Evolutionary conservation across 78 protist genomes (phyloP), one percentile per base, ranked within the genome.

Genomic region (Dictyostelium citrinum): DNA sequence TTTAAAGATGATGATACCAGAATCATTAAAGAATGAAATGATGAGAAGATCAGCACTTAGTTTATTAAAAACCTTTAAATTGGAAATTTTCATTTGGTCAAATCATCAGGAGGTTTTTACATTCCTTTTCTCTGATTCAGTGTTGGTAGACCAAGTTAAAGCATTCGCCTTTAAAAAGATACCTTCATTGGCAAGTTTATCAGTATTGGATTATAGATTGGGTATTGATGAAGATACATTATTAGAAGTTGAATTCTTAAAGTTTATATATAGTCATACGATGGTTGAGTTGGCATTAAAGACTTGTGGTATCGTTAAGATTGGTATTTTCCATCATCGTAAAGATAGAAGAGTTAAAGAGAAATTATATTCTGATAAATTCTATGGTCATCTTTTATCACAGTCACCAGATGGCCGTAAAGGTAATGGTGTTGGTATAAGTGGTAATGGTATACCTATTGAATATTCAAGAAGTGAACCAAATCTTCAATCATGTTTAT

Each of bases 141-240:
- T 88, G 4, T 78, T 88, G 85, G 93, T 88, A 12, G 93, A 88
- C 39, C 93, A 88, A 67, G 93, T 78, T 3, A 88, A 88, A 49
- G 55, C 79, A 16, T 68, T 72, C 46, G 75, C 75, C 14, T 88
- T 79, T 29, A 88, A 78, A 60, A 76, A 67, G 31, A 67, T 78
- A 10, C 86, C 93, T 5, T 27, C 64, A n/a, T 49, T 88, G 39
- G 27, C 49, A 5, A 31, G 1, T 12, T 31, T 68, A 35, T 39
- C 39, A 0, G 20, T 68, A 14, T 20, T 37, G 10, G 93, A 88
- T 16, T 88, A 78, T 88, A 43, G 93, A 29, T 78, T 88, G 22
- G 93, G 93, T 78, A 45, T 88, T 16, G 93, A 88, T 31, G 93
- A 88, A 37, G 93, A 88, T 43, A 88, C 67, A 33, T 17, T 88